Conservation (phyloP, 2,329 filamentous ascomycete species). For the Ophiobolus disseminans region DNA sequence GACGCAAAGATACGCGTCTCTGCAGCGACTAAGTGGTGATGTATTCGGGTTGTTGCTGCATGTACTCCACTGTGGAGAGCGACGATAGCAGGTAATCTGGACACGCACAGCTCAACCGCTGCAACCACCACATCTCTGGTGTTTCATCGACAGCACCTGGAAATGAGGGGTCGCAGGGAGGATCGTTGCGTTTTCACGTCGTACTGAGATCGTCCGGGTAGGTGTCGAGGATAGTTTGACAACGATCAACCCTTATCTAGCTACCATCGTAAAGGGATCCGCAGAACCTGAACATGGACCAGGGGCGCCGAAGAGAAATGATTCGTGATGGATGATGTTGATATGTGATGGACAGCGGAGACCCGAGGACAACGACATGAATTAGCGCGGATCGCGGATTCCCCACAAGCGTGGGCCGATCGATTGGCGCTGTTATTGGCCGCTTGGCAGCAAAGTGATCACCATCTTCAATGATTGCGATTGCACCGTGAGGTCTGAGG, state of each 20-base stretch:
- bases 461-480: conserved; percentile 1
- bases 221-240: too few relatives aligned
- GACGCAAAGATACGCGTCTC: conserved; percentile 6
- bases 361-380: conserved; percentile 1
- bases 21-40: not conserved
- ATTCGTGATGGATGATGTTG: not conserved
- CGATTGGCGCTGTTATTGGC: conserved; percentile 1
- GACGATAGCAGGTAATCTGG: not conserved
- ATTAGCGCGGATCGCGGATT: conserved; percentile 4
- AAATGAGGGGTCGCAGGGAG: not conserved
- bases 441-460: not conserved
- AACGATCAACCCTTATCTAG: too few relatives aligned
- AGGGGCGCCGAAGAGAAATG: too few relatives aligned
- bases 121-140: not conserved
- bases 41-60: not conserved
- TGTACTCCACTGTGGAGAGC: not conserved
- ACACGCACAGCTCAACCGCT: not conserved
- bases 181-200: not conserved
- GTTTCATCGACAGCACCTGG: not conserved
- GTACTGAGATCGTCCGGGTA: too few relatives aligned
- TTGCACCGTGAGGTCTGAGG: too few relatives aligned
- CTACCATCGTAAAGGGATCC: too few relatives aligned
- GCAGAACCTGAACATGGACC: too few relatives aligned
- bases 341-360: conserved; percentile 1
- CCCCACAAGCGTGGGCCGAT: conserved; percentile 5